Percentiles rank a stretch among this genome's conserved stretches.
Evolutionary conservation across 2,329 filamentous ascomycete genomes (phyloP).

Genomic region (Ceratocystis colombiana): DNA sequence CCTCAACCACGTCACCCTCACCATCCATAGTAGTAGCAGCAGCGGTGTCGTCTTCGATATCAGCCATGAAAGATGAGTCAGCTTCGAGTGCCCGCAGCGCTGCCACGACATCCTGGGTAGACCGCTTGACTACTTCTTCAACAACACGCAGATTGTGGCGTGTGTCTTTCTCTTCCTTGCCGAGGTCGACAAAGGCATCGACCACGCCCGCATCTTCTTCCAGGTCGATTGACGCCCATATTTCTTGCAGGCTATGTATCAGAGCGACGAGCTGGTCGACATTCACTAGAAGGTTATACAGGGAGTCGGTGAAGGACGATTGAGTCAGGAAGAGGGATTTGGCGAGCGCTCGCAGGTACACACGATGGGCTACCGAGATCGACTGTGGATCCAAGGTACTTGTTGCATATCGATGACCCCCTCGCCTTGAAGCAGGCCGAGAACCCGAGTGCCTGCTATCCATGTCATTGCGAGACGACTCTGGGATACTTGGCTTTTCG

Average conservation of each 20-base stretch:
- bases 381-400: conserved; percentile 66
- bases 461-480: conserved; percentile 25
- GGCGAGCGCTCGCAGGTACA: conserved; percentile 60
- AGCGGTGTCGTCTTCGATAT: conserved; percentile 35
- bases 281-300: conserved; percentile 58
- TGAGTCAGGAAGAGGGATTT: conserved; percentile 58
- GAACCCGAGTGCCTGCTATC: conserved; percentile 24
- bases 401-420: conserved; percentile 49
- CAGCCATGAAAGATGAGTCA: conserved; percentile 38
- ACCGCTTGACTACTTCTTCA: conserved; percentile 53
- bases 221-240: conserved; percentile 70
- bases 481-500: conserved; percentile 25
- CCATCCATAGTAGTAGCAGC: conserved; percentile 34
- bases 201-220: conserved; percentile 74
- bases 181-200: conserved; percentile 61
- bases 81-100: conserved; percentile 40
- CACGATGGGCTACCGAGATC: conserved; percentile 66
- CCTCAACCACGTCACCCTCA: conserved; percentile 34
- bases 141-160: conserved; percentile 53
- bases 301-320: conserved; percentile 49
- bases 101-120: conserved; percentile 57
- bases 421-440: conserved; percentile 36
- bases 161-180: conserved; percentile 61
- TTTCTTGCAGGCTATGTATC: conserved; percentile 60
- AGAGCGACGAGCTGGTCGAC: conserved; percentile 75